These are phyloP conservation scores for Mantamonas sphyraenae DNA, from an alignment of 78 protist species.

Conservation along the genomic window DNA sequence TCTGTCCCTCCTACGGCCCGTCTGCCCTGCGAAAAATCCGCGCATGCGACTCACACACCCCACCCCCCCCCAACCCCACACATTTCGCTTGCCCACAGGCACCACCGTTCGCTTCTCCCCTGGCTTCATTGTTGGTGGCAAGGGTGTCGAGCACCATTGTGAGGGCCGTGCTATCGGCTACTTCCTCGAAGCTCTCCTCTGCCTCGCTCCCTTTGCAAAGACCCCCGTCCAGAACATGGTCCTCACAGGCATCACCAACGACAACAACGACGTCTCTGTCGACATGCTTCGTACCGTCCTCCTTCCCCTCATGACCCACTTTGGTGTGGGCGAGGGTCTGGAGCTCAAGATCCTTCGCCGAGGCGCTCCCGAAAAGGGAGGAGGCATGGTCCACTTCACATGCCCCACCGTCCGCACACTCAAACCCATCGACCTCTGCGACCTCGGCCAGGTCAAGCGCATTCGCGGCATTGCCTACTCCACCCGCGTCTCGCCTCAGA, in stretches of 20 bases:
- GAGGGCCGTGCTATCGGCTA: conserved; percentile 46
- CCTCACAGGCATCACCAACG: conserved; percentile 80
- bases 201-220: conserved; percentile 84
- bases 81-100: too few species aligned
- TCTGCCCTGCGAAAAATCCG: not conserved
- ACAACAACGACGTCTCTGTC: conserved; percentile 59
- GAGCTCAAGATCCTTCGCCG: conserved; percentile 47
- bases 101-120: conserved; percentile 27
- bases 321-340: conserved; percentile 75
- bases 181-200: conserved; percentile 68
- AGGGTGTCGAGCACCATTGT: conserved; percentile 39
- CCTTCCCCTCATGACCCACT: conserved; percentile 62
- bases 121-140: conserved; percentile 59
- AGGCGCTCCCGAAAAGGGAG: conserved; percentile 89
- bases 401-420: conserved; percentile 64
- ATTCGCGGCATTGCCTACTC: conserved; percentile 83
- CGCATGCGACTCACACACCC: not conserved
- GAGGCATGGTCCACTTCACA: conserved; percentile 74
- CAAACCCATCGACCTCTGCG: conserved; percentile 48
- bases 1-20: not conserved
- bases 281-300: conserved; percentile 80
- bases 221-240: conserved; percentile 28
- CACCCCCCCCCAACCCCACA: not conserved
- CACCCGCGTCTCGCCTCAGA: conserved; percentile 70
- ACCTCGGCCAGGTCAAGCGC: conserved; percentile 72